These are phyloP conservation scores for Boletus semigastroideus DNA, from an alignment of 1,284 basidiomycete species.

Conservation along the genomic window DNA sequence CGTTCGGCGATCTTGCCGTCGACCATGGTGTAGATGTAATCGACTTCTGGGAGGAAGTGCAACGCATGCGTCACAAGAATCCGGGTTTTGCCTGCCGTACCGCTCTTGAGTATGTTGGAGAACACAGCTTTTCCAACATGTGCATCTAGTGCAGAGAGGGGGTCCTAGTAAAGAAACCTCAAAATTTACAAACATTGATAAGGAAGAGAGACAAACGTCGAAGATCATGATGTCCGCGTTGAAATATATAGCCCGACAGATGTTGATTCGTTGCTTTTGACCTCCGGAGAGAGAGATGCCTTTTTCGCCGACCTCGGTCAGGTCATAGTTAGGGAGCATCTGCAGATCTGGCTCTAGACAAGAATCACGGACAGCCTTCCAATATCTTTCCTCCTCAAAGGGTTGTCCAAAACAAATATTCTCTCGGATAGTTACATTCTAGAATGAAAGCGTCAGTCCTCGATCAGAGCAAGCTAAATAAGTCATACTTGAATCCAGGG, in stretches of 20 bases:
- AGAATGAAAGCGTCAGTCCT: neutral
- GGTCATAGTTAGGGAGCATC: slow-evolving; percentile 66
- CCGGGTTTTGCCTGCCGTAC: slow-evolving; percentile 66
- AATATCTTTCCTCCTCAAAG: slow-evolving; percentile 65
- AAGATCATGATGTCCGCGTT: slow-evolving; percentile 85
- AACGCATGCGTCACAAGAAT: slow-evolving; percentile 84
- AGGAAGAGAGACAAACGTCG: slow-evolving; percentile 45
- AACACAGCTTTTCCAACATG: slow-evolving; percentile 89
- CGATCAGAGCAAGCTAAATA: neutral
- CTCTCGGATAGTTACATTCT: slow-evolving; percentile 73
- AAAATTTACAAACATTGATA: neutral
- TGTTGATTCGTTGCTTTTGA: slow-evolving; percentile 75
- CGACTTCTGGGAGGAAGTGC: slow-evolving; percentile 77
- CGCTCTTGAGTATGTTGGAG: slow-evolving; percentile 72
- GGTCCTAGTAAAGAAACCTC: slow-evolving; percentile 47
- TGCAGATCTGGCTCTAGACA: slow-evolving; percentile 66
- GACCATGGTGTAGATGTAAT: slow-evolving; percentile 69
- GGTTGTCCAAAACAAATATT: slow-evolving; percentile 77
- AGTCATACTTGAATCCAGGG: slow-evolving; percentile 80
- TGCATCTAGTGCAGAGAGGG: slow-evolving; percentile 77
- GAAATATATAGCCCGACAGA: slow-evolving; percentile 85
- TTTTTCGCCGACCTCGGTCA: slow-evolving; percentile 92
- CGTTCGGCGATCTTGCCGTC: slow-evolving; percentile 76
- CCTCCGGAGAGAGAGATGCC: slow-evolving; percentile 84
- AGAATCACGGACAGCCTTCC: slow-evolving; percentile 58